These are phyloP conservation scores for Pestalotiopsis sp. DNA, from an alignment of 2,329 filamentous ascomycete species.

Conservation along the genomic window DNA sequence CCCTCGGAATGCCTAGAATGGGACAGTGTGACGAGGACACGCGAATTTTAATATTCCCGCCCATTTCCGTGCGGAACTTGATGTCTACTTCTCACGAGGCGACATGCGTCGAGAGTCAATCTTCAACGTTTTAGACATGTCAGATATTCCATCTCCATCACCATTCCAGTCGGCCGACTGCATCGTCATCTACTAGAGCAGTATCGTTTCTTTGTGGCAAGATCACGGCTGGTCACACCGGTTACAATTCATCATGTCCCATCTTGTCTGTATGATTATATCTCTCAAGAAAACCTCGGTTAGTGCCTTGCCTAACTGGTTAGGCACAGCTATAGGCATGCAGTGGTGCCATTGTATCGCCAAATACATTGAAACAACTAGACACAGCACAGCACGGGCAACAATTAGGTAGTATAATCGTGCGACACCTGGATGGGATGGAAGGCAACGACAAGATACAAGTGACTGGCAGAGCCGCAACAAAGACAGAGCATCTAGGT, in stretches of 20 bases:
- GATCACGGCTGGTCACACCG: background rate
- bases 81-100: too few species aligned
- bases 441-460: too few species aligned
- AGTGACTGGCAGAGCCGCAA: too few species aligned
- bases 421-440: too few species aligned
- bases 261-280: background rate
- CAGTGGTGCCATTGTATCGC: background rate
- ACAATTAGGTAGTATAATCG: background rate
- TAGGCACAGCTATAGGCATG: background rate
- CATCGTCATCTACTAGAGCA: background rate
- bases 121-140: background rate
- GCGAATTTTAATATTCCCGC: too few species aligned
- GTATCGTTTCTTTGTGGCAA: background rate
- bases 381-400: background rate
- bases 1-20: too few species aligned
- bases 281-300: background rate
- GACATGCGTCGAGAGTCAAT: background rate
- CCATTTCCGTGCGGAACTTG: too few species aligned
- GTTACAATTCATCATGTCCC: background rate
- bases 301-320: background rate
- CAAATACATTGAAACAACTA: too few species aligned
- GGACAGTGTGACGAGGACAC: too few species aligned
- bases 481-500: too few species aligned
- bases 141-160: background rate
- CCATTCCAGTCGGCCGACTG: background rate